These are phyloP conservation scores for Aristolochia contorta DNA, from an alignment of 164 flowering plant genomes.

Conservation along the genomic window DNA sequence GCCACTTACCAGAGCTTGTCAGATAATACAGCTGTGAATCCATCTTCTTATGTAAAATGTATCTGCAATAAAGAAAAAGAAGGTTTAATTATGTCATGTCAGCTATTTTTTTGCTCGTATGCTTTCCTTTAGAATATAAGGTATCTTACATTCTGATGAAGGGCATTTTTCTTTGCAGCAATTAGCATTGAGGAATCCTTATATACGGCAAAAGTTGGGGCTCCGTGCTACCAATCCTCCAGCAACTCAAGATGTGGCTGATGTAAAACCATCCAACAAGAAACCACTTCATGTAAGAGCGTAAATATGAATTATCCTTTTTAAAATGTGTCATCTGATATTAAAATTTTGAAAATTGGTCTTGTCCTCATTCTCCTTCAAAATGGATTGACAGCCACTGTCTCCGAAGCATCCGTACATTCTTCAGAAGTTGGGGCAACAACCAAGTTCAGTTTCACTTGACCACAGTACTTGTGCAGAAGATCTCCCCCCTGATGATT, in stretches of 20 bases:
- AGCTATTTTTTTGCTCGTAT: background rate
- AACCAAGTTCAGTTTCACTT: conserved; percentile 17
- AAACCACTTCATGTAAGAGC: conserved; percentile 58
- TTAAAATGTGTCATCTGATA: background rate
- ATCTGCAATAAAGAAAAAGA: too few relatives aligned
- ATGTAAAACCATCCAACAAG: conserved; percentile 28
- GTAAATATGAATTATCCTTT: background rate
- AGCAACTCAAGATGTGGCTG: conserved; percentile 13
- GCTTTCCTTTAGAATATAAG: background rate
- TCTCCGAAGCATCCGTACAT: conserved; percentile 44
- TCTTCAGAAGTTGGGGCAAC: conserved; percentile 49
- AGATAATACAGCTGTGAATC: too few relatives aligned
- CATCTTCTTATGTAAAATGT: too few relatives aligned
- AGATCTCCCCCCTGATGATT: conserved; percentile 37
- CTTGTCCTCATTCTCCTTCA: background rate
- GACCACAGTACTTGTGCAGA: conserved; percentile 20
- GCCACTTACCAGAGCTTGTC: too few relatives aligned
- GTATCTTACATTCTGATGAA: background rate
- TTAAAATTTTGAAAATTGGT: background rate
- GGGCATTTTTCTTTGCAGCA: conserved; percentile 37
- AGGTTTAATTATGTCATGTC: background rate
- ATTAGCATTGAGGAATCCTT: conserved; percentile 43
- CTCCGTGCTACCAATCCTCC: conserved; percentile 27
- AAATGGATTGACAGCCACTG: conserved; percentile 11
- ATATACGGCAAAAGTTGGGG: conserved; percentile 46